Evolutionary conservation across 1,284 basidiomycete genomes (phyloP).

Genomic region (Macrocybe sp.): DNA sequence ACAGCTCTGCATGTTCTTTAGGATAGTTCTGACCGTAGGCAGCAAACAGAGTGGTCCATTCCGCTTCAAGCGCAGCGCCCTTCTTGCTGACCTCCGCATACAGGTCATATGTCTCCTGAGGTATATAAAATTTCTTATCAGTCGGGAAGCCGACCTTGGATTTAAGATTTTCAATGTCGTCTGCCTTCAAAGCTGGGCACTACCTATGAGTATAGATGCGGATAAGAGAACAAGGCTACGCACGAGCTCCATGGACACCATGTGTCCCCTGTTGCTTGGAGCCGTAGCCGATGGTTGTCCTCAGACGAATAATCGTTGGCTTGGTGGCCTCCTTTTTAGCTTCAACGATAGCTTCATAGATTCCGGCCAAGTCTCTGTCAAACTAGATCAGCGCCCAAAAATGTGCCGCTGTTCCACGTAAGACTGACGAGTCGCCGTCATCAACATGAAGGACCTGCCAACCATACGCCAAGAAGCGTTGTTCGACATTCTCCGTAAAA

Average conservation of each 20-base stretch:
- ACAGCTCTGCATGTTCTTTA: slow-evolving; percentile 81
- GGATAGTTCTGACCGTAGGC: slow-evolving; percentile 79
- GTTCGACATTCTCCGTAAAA: slow-evolving; percentile 92
- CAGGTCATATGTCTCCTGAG: slow-evolving; percentile 66
- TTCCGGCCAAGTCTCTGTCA: slow-evolving; percentile 69
- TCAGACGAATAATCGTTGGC: slow-evolving; percentile 83
- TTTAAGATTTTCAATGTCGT: slow-evolving; percentile 87
- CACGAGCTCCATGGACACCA: slow-evolving; percentile 89
- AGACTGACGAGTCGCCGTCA: slow-evolving; percentile 72
- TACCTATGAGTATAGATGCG: slow-evolving; percentile 4
- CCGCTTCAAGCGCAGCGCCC: slow-evolving; percentile 70
- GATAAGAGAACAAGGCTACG: slow-evolving; percentile 4
- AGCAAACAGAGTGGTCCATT: slow-evolving; percentile 74
- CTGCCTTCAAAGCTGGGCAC: slow-evolving; percentile 78
- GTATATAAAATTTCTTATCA: slow-evolving; percentile 77
- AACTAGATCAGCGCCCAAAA: neutral
- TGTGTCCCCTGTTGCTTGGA: slow-evolving; percentile 91
- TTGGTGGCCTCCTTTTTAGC: slow-evolving; percentile 76
- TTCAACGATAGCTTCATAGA: slow-evolving; percentile 77
- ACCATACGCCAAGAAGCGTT: slow-evolving; percentile 86
- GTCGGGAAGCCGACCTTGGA: slow-evolving; percentile 82
- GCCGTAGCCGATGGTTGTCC: slow-evolving; percentile 92
- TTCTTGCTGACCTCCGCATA: slow-evolving; percentile 67
- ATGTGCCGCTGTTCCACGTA: neutral
- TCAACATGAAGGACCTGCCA: slow-evolving; percentile 90